These are phyloP conservation scores for Fomitopsis betulina DNA, from an alignment of 1,284 basidiomycete genomes.

Conservation along the genomic window DNA sequence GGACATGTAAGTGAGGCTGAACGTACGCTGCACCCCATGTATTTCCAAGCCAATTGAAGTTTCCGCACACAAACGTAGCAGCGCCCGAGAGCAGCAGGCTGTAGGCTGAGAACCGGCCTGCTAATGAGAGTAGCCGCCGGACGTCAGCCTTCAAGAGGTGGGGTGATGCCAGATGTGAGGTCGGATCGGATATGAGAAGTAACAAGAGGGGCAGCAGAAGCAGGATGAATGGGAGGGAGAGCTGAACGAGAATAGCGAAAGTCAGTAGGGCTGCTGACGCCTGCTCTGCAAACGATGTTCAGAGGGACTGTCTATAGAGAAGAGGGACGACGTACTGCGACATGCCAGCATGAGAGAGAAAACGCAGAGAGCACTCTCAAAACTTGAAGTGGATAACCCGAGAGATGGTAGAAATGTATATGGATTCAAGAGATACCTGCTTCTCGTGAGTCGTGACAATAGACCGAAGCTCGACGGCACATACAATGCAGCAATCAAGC, in stretches of 20 bases:
- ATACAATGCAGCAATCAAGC: slow-evolving; percentile 58
- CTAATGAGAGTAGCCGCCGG: slow-evolving; percentile 33
- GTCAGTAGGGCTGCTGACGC: slow-evolving; percentile 52
- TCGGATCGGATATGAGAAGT: slow-evolving; percentile 54
- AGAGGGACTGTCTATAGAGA: background rate
- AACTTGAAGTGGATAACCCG: slow-evolving; percentile 73
- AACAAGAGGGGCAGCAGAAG: slow-evolving; percentile 67
- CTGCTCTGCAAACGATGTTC: slow-evolving; percentile 38
- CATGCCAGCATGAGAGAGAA: slow-evolving; percentile 71
- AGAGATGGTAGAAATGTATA: slow-evolving; percentile 79
- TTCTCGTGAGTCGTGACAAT: background rate
- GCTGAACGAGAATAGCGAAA: slow-evolving; percentile 66
- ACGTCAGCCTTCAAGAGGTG: slow-evolving; percentile 36
- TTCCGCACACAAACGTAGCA: slow-evolving; percentile 52
- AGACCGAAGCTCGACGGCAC: slow-evolving; percentile 22
- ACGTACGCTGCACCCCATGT: slow-evolving; percentile 86
- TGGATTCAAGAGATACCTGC: slow-evolving; percentile 85
- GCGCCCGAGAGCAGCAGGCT: slow-evolving; percentile 40
- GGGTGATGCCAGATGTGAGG: slow-evolving; percentile 62
- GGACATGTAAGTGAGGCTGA: background rate
- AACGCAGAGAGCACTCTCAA: slow-evolving; percentile 74
- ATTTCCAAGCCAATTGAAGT: slow-evolving; percentile 62
- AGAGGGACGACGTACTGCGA: slow-evolving; percentile 42
- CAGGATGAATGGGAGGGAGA: slow-evolving; percentile 69
- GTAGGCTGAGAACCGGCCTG: slow-evolving; percentile 50